phyloP scores from a whole-genome alignment of 176 grass and related monocot species.

The Cymbopogon citratus region DNA sequence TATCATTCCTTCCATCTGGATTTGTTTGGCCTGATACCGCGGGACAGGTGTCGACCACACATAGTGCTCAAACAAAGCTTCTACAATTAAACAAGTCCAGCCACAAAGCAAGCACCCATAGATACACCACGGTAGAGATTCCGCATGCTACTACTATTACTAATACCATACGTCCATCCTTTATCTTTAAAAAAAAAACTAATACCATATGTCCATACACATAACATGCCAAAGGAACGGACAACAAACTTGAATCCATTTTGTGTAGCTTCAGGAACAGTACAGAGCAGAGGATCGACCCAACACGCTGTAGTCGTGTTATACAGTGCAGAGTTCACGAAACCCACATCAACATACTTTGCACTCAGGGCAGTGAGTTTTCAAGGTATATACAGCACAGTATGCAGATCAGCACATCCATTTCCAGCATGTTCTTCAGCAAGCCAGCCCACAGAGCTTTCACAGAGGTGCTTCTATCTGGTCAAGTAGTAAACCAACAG shows the following conservation, averaged over 20 bases:
- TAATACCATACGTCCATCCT: not conserved
- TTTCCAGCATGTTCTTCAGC: slow-evolving; percentile 19
- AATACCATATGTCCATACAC: not conserved
- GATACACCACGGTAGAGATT: not conserved
- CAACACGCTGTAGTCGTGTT: not conserved
- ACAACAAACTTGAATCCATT: not conserved
- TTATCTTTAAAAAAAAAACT: too few relatives aligned
- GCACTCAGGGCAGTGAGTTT: not conserved
- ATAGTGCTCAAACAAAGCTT: not conserved
- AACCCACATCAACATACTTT: slow-evolving; percentile 21
- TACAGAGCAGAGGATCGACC: slow-evolving; percentile 2
- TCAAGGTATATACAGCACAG: slow-evolving; percentile 13
- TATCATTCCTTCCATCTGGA: not conserved
- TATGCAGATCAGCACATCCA: not conserved
- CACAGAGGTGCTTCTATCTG: slow-evolving; percentile 32
- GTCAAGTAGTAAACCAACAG: slow-evolving; percentile 91
- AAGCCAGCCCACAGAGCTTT: not conserved
- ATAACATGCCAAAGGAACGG: slow-evolving; percentile 3
- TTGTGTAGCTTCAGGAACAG: slow-evolving; percentile 25
- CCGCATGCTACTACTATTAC: not conserved
- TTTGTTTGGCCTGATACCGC: not conserved
- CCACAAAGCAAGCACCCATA: not conserved
- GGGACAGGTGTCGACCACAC: slow-evolving; percentile 30
- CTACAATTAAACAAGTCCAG: not conserved
- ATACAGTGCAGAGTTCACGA: not conserved